Evolutionary conservation across 2,329 filamentous ascomycete genomes (phyloP).

Genomic region (Fusarium goolgardi): DNA sequence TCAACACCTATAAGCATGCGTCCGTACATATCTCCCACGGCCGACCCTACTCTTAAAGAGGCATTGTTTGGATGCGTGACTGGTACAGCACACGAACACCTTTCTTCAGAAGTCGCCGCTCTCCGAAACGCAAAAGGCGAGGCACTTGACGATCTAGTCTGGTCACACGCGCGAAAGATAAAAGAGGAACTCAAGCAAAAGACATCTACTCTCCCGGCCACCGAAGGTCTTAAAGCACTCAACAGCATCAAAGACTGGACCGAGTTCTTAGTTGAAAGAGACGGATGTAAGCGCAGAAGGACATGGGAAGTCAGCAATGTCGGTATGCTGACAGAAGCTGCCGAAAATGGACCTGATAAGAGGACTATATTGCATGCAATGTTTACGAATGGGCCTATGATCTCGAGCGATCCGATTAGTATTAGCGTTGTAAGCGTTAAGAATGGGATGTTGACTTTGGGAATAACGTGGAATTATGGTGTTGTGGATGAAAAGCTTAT

Average conservation of each 20-base stretch:
- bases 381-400: slow-evolving; percentile 62
- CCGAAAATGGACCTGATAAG: slow-evolving; percentile 42
- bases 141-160: slow-evolving; percentile 52
- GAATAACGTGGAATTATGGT: slow-evolving; percentile 61
- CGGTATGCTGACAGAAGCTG: slow-evolving; percentile 48
- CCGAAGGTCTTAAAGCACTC: slow-evolving; percentile 59
- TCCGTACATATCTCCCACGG: slow-evolving; percentile 48
- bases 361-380: slow-evolving; percentile 56
- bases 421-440: slow-evolving; percentile 62
- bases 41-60: slow-evolving; percentile 47
- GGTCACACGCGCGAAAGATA: slow-evolving; percentile 55
- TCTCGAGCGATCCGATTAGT: slow-evolving; percentile 57
- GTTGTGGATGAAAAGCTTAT: slow-evolving; percentile 55
- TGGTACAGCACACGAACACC: slow-evolving; percentile 49
- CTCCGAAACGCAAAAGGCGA: slow-evolving; percentile 41
- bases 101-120: slow-evolving; percentile 38
- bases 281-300: slow-evolving; percentile 56
- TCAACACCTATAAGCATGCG: slow-evolving; percentile 60
- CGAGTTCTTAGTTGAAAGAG: slow-evolving; percentile 54
- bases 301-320: slow-evolving; percentile 67
- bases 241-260: slow-evolving; percentile 58
- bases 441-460: slow-evolving; percentile 55
- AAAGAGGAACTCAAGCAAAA: slow-evolving; percentile 52
- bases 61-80: slow-evolving; percentile 58
- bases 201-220: slow-evolving; percentile 51